Conservation (phyloP, 768 basidiomycete genomes). For the Leccinellum rugosiceps region DNA sequence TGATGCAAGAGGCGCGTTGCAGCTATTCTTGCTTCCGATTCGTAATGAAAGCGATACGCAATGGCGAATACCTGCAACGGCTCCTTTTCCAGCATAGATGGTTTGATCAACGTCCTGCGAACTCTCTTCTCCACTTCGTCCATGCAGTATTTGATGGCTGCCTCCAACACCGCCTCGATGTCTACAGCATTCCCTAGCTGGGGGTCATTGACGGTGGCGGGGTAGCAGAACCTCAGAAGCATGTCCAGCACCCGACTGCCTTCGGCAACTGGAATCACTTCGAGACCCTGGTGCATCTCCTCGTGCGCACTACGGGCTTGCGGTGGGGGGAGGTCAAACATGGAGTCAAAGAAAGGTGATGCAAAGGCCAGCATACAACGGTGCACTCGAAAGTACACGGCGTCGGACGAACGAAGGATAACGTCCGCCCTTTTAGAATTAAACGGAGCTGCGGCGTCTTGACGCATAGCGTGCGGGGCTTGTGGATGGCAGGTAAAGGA, state of each 20-base stretch:
- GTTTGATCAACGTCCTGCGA: slow-evolving; percentile 25
- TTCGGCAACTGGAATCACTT: slow-evolving; percentile 32
- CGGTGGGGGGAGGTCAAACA: slow-evolving; percentile 32
- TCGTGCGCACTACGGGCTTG: slow-evolving; percentile 3
- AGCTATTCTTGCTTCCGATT: slow-evolving; percentile 31
- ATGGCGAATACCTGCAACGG: slow-evolving; percentile 34
- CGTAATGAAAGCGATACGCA: slow-evolving; percentile 31
- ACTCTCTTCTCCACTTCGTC: slow-evolving; percentile 25
- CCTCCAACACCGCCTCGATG: slow-evolving; percentile 25
- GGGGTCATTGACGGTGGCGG: slow-evolving; percentile 25
- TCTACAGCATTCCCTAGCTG: slow-evolving; percentile 12
- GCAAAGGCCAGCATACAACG: slow-evolving; percentile 26
- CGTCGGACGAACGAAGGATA: slow-evolving; percentile 50
- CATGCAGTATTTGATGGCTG: slow-evolving; percentile 31
- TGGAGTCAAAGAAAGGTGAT: slow-evolving; percentile 31
- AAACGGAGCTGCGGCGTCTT: slow-evolving; percentile 38
- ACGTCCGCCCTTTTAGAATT: slow-evolving; percentile 47
- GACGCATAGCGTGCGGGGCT: slow-evolving; percentile 13
- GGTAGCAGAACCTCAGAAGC: slow-evolving; percentile 37
- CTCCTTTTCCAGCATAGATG: slow-evolving; percentile 24
- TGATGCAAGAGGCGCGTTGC: slow-evolving; percentile 25
- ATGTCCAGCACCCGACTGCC: slow-evolving; percentile 24
- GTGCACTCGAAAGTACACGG: slow-evolving; percentile 22
- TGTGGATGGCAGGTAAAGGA: neutral
- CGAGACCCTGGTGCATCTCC: slow-evolving; percentile 14